A percentile compares a stretch with the other conserved stretches of the same genome.
Evolutionary conservation across 768 basidiomycete species (phyloP).

Genomic region (Coprinopsis strossmayeri): DNA sequence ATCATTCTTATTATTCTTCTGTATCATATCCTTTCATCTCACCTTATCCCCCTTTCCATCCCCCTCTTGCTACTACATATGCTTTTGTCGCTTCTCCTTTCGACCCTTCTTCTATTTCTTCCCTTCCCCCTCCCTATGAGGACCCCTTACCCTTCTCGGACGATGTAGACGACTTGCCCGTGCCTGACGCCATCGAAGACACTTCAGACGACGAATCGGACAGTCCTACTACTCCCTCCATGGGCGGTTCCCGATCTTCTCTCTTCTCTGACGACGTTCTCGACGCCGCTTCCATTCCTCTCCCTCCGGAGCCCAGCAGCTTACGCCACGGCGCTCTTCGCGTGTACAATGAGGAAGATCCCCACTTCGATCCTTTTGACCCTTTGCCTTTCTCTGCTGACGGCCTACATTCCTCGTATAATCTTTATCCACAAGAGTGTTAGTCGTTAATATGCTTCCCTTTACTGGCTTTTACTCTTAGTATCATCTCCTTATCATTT

Average conservation of each 20-base stretch:
- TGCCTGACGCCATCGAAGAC: slow-evolving; percentile 81
- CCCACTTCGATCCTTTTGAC: slow-evolving; percentile 42
- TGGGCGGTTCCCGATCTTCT: slow-evolving; percentile 51
- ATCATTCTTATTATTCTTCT: slow-evolving; percentile 39
- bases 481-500: slow-evolving; percentile 9
- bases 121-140: slow-evolving; percentile 37
- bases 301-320: slow-evolving; percentile 44
- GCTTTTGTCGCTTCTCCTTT: slow-evolving; percentile 23
- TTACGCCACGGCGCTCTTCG: slow-evolving; percentile 43
- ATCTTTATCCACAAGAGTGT: slow-evolving; percentile 64
- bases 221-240: slow-evolving; percentile 53
- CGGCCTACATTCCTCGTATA: slow-evolving; percentile 41
- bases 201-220: slow-evolving; percentile 84
- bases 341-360: slow-evolving; percentile 57
- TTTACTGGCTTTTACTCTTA: slow-evolving; percentile 12
- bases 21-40: slow-evolving; percentile 47
- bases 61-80: slow-evolving; percentile 31
- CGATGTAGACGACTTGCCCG: slow-evolving; percentile 61
- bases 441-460: slow-evolving; percentile 19
- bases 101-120: slow-evolving; percentile 32
- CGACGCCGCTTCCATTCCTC: slow-evolving; percentile 45
- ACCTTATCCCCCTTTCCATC: slow-evolving; percentile 56
- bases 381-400: slow-evolving; percentile 63
- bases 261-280: slow-evolving; percentile 30
- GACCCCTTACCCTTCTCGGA: slow-evolving; percentile 60